Conservation (phyloP, 306 rosid genomes). For the Psophocarpus tetragonolobus region DNA sequence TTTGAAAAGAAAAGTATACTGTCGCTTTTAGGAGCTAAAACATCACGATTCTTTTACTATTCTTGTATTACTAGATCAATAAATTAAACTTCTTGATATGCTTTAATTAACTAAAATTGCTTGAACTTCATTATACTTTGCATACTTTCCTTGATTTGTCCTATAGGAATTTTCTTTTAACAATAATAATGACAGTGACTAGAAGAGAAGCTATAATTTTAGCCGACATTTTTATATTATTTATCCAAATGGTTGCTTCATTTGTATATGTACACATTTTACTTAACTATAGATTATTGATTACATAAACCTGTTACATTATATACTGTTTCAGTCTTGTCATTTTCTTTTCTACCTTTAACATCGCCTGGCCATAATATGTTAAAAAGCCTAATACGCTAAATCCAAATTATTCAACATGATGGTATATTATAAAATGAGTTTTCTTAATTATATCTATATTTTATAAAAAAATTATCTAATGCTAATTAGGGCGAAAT, state of each 20-base stretch:
- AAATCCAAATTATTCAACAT: background rate
- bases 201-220: background rate
- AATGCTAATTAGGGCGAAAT: background rate
- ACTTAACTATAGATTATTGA: background rate
- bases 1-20: background rate
- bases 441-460: too few species aligned
- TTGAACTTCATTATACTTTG: background rate
- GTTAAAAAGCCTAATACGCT: background rate
- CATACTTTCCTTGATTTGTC: background rate
- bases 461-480: too few species aligned
- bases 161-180: background rate
- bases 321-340: background rate
- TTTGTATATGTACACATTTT: background rate
- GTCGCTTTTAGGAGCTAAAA: background rate
- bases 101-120: background rate
- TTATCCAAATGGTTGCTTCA: background rate
- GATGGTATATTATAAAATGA: background rate
- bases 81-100: background rate
- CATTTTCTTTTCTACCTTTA: background rate
- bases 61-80: background rate
- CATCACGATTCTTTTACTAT: background rate
- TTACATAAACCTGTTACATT: background rate
- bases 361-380: background rate
- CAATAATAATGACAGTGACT: background rate
- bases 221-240: background rate